Base-by-base conservation (phyloP, 2,329 filamentous ascomycete species). In the Trichoderma arundinaceum region DNA sequence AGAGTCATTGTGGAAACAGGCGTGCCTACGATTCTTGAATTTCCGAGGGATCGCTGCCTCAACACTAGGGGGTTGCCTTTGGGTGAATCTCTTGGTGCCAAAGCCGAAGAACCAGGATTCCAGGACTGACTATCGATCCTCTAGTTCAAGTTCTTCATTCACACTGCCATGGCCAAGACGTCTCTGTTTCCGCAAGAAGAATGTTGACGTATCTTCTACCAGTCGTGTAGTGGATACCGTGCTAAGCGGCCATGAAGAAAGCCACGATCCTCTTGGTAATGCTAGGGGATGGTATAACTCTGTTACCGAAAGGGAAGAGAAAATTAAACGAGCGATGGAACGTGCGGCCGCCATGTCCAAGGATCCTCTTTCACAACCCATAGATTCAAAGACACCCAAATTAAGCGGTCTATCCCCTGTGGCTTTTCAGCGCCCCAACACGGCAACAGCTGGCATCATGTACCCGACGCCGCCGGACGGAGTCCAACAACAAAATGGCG, bases 391-490 rank as follows among this genome's bases (percentile, higher is more conserved):
- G 76, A 28, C 79, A 75, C 65, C 78, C 75, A 75, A 69, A 59
- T 71, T 81, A 28, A 84, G 80, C 68, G 84, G 80, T 1, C 79
- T 84, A 57, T 87, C 86, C 7, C 84, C 86, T 7, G 69, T 84
- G 19, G 78, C 80, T 15, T 71, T 85, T 7, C 81, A 85, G 68
- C 79, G 85, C 70, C 77, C 83, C 43, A 83, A 81, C 69, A 81
- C 78, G 7, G 74, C 78, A 12, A 76, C 79, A 6, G 77, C 80
- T 28, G 84, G 85, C 48, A 82, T 84, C 1, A 87, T 92, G 76
- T 92, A 92, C 73, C 89, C 88, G 8, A 92, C 90, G 6, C 90
- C 90, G 1, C 90, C 90, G 10, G 89, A 91, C 72, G 88, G 83
- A 13, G 77, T 89, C 17, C 86, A 87, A 46, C 81, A 82, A 59